Percentiles rank a stretch among this genome's conserved stretches.
Conservation (phyloP, 202 grass and related monocot genomes). For the Miscanthus sacchariflorus region DNA sequence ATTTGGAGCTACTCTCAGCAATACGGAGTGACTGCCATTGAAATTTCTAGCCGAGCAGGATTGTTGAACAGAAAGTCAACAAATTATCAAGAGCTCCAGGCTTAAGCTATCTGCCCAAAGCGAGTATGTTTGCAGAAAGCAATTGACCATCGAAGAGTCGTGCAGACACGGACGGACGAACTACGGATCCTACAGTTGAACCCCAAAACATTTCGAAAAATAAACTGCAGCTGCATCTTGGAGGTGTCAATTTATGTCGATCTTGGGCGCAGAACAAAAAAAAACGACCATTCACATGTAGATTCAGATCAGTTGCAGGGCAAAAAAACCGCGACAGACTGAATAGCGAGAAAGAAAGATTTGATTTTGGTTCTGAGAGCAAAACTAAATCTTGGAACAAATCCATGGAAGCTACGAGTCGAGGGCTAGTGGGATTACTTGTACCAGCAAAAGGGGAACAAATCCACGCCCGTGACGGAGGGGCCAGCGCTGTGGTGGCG, state of each 20-base stretch:
- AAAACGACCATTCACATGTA: not conserved
- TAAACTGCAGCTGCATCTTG: not conserved
- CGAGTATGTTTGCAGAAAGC: not conserved
- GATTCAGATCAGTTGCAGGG: not conserved
- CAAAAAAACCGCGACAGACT: not conserved
- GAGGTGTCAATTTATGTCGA: not conserved
- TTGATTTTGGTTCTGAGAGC: not conserved
- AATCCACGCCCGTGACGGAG: not conserved
- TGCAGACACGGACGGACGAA: not conserved
- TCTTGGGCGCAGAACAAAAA: not conserved
- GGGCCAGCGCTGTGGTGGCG: too few species aligned
- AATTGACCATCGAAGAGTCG: not conserved
- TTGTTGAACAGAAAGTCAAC: not conserved
- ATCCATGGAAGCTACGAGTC: not conserved
- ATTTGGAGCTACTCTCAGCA: not conserved
- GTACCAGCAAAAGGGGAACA: not conserved
- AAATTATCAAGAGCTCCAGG: constrained; percentile 4
- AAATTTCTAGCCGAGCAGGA: not conserved
- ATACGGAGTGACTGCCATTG: not conserved
- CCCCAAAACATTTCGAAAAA: not conserved
- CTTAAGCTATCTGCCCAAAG: not conserved
- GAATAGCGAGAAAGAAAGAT: not conserved
- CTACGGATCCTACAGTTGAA: not conserved
- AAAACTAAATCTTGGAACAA: constrained; percentile 16
- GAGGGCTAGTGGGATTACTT: not conserved